These are phyloP conservation scores for Phytopythium montanum DNA, from an alignment of 352 stramenopile species.

Conservation along the genomic window DNA sequence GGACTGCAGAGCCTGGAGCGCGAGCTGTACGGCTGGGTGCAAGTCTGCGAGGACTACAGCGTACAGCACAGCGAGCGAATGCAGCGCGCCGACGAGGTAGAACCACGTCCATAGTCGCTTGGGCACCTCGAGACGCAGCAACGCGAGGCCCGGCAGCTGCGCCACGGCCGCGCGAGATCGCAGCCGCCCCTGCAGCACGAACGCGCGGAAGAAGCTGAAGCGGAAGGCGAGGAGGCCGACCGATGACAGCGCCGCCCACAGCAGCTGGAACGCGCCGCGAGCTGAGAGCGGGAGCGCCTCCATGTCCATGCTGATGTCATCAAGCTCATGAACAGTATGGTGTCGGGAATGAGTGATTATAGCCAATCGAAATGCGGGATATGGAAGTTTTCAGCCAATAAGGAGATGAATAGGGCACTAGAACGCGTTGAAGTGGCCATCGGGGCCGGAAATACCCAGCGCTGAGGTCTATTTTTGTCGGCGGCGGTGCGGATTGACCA, in stretches of 20 bases:
- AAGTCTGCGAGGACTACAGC: constrained; percentile 27
- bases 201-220: constrained; percentile 30
- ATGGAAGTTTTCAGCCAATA: background rate
- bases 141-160: constrained; percentile 18
- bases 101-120: constrained; percentile 77
- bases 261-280: constrained; percentile 24
- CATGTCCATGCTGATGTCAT: background rate
- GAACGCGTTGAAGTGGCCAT: background rate
- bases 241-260: constrained; percentile 14
- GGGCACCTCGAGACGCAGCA: constrained; percentile 34
- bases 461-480: background rate
- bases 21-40: constrained; percentile 22
- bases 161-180: constrained; percentile 21
- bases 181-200: constrained; percentile 42
- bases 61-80: constrained; percentile 35
- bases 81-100: constrained; percentile 52
- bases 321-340: background rate
- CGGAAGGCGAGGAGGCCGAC: constrained; percentile 30
- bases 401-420: too few relatives aligned
- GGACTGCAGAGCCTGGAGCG: constrained; percentile 26
- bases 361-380: background rate
- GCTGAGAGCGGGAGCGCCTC: background rate
- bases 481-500: background rate
- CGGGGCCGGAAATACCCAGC: background rate
- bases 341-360: background rate